Conservation (phyloP, 225 moss, liverwort and hornwort genomes). For the Antitrichia curtipendula region DNA sequence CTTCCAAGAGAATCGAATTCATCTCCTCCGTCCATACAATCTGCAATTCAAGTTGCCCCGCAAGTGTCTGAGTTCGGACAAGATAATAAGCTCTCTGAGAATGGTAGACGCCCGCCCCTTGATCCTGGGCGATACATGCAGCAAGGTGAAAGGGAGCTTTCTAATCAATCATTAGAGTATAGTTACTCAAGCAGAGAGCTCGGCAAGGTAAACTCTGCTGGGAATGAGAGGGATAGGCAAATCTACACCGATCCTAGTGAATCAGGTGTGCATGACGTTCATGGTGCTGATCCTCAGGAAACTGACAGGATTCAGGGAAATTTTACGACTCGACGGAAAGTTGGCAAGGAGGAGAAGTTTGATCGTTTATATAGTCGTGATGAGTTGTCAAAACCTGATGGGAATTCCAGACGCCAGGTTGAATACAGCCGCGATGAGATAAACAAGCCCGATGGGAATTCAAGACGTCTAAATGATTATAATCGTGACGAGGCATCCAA, state of each 20-base stretch:
- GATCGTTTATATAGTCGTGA: constrained; percentile 47
- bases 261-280: constrained; percentile 20
- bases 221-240: constrained; percentile 66
- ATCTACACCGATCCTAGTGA: constrained; percentile 36
- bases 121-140: constrained; percentile 53
- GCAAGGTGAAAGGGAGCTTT: constrained; percentile 41
- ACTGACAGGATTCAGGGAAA: constrained; percentile 59
- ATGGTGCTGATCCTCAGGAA: constrained; percentile 39
- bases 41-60: constrained; percentile 45
- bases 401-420: constrained; percentile 15
- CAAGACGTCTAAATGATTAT: neutral
- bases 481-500: constrained; percentile 19
- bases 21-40: constrained; percentile 55
- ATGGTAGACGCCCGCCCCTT: constrained; percentile 45
- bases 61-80: constrained; percentile 37
- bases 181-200: constrained; percentile 70
- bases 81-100: constrained; percentile 36
- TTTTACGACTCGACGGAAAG: constrained; percentile 56
- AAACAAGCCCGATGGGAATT: constrained; percentile 6
- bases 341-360: constrained; percentile 55
- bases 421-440: constrained; percentile 17
- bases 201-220: constrained; percentile 30
- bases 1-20: constrained; percentile 67
- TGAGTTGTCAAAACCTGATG: constrained; percentile 16
- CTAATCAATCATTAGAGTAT: constrained; percentile 39